These are phyloP conservation scores for Yarrowia yakushimensis DNA, from an alignment of 805 yeast genomes.

Conservation along the genomic window DNA sequence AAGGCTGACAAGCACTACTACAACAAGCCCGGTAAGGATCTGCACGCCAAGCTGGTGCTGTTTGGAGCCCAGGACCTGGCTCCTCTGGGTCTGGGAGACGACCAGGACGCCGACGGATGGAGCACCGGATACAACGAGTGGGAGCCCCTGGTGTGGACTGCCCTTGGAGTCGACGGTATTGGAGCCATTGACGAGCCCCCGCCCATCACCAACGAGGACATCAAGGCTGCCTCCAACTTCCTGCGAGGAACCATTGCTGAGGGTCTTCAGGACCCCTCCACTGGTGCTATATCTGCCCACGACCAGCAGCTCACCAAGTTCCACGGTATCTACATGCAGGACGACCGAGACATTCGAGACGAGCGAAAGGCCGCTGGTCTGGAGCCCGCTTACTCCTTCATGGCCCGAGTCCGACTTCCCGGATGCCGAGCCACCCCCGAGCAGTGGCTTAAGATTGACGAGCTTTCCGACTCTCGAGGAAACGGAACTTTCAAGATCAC, in stretches of 20 bases:
- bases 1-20: conserved; percentile 91
- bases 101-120: conserved; percentile 95
- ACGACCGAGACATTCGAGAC: conserved; percentile 93
- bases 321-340: conserved; percentile 98
- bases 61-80: conserved; percentile 72
- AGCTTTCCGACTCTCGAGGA: conserved; percentile 73
- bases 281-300: conserved; percentile 86
- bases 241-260: conserved; percentile 91
- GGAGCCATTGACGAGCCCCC: conserved; percentile 92
- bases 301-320: conserved; percentile 95
- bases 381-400: conserved; percentile 95
- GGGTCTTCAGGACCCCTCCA: conserved; percentile 72
- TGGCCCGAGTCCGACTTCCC: conserved; percentile 94
- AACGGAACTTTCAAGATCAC: conserved; percentile 92
- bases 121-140: conserved; percentile 86
- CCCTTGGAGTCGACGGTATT: conserved; percentile 78
- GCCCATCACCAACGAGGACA: conserved; percentile 91
- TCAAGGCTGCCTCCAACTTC: conserved; percentile 80
- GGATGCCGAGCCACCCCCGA: conserved; percentile 85
- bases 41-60: conserved; percentile 58
- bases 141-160: conserved; percentile 83
- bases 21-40: conserved; percentile 83
- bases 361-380: conserved; percentile 86
- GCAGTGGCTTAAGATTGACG: conserved; percentile 86
- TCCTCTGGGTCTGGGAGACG: conserved; percentile 88